Evolutionary conservation across 2,329 filamentous ascomycete species (phyloP).

Genomic region (Xylariales sp.): DNA sequence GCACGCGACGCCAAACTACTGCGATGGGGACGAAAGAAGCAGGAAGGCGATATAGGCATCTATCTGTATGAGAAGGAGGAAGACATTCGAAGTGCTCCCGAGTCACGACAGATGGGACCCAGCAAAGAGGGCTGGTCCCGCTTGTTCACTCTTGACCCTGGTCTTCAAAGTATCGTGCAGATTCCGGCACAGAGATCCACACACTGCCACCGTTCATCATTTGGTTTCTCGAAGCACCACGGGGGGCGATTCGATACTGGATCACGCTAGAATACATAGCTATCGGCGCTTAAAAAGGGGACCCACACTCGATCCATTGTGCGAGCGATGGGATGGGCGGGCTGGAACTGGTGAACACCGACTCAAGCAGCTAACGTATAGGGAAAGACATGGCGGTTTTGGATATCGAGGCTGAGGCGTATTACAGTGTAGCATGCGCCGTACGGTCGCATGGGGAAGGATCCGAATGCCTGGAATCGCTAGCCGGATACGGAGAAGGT

Average conservation of each 20-base stretch:
- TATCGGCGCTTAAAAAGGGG: too few relatives aligned
- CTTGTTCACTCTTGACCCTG: not conserved
- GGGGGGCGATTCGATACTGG: too few relatives aligned
- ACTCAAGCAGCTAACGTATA: too few relatives aligned
- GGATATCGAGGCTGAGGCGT: not conserved
- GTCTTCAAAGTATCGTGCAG: too few relatives aligned
- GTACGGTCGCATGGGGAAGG: not conserved
- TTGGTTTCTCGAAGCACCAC: too few relatives aligned
- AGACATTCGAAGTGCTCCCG: not conserved
- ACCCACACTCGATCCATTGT: too few relatives aligned
- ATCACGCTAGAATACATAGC: too few relatives aligned
- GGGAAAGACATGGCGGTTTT: too few relatives aligned
- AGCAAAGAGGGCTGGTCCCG: not conserved
- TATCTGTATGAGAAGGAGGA: not conserved
- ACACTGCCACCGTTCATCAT: too few relatives aligned
- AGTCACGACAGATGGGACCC: not conserved
- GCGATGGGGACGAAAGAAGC: constrained; percentile 6
- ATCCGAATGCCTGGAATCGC: constrained; percentile 1
- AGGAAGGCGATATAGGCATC: not conserved
- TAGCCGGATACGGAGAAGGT: not conserved
- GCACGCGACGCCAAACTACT: not conserved
- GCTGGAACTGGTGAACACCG: too few relatives aligned
- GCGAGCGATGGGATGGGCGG: too few relatives aligned
- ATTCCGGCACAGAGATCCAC: too few relatives aligned
- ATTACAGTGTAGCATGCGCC: not conserved